Conservation (phyloP, 2,329 filamentous ascomycete genomes). For the Colletotrichum sp. region DNA sequence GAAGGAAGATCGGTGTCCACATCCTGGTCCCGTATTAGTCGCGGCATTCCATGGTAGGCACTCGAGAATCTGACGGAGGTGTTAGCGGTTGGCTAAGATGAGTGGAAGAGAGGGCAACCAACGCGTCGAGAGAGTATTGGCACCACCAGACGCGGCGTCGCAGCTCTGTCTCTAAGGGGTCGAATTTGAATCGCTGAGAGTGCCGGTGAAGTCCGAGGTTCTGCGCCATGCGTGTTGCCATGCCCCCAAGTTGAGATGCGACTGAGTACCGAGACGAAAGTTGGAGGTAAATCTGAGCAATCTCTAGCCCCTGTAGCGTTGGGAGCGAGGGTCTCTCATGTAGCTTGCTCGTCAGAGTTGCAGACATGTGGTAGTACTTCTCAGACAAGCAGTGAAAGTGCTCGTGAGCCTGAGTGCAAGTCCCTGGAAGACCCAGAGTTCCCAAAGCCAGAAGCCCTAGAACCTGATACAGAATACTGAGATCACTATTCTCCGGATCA, state of each 20-base stretch:
- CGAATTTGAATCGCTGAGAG: conserved; percentile 28
- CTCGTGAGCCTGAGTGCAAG: conserved; percentile 12
- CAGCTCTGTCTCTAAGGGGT: conserved; percentile 28
- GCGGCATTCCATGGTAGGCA: conserved; percentile 28
- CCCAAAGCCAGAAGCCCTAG: conserved; percentile 24
- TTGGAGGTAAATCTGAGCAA: conserved; percentile 27
- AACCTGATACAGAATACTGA: conserved; percentile 20
- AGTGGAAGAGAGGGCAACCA: neutral
- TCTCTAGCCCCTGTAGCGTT: conserved; percentile 25
- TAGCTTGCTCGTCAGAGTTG: conserved; percentile 19
- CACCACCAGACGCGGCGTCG: conserved; percentile 29
- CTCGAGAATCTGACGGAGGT: conserved; percentile 23
- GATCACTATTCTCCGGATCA: neutral
- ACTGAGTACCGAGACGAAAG: conserved; percentile 23
- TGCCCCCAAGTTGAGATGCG: conserved; percentile 25
- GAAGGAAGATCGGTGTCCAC: conserved; percentile 28
- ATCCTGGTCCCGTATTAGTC: conserved; percentile 28
- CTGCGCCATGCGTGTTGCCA: conserved; percentile 27
- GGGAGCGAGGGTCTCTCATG: conserved; percentile 21
- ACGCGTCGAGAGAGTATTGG: conserved; percentile 28
- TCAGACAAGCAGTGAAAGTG: conserved; percentile 27
- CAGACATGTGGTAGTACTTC: conserved; percentile 20
- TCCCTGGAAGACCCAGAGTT: conserved; percentile 15
- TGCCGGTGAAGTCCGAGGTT: conserved; percentile 27
- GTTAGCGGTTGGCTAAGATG: neutral